Base-by-base conservation (phyloP, 2,329 filamentous ascomycete genomes). In the Pseudocercospora cruenta region DNA sequence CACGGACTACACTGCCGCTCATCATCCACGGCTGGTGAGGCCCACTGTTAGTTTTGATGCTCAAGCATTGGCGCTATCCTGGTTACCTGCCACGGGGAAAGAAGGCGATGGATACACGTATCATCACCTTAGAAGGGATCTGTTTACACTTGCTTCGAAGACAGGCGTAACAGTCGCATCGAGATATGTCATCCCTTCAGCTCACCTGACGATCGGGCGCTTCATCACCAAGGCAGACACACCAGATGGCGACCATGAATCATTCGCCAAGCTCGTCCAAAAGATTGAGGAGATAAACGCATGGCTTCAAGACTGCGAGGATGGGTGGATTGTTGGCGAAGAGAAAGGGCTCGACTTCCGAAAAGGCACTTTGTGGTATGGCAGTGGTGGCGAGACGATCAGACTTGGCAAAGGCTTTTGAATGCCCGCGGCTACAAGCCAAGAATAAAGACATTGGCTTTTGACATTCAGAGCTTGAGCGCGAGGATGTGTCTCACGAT, bases 121-220 rank as follows among this genome's bases (percentile, higher is more conserved):
- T 77, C 94, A 97, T 76, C 94, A 98, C 78, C 86, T 98, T 8
- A 88, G 94, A 2, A 86, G 90, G 3, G 93, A 97, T 75, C 77
- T 96, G 12, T 95, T 90, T 76, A 82, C 85, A 58, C 81, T 87
- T 26, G 86, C 87, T 28, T 3, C 81, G 83, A 60, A 58, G 3
- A 84, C 88, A 0, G 91, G 91, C 0, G 82, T 94, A n/a, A 80
- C 85, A 16, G 85, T 97, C 36, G 90, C 85, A 22, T 92, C 91
- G 60, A 85, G 94, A 64, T 98, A 97, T 77, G 89, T 94, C 24
- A 92, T 96, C 1, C 94, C 94, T 1, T 94, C 91, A 55, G 93
- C 92, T 16, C 94, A 98, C 80, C 86, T 97, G 74, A 97, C 94
- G 0, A 86, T 98, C 64, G 94, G 87, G 0, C 85, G 94, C 3